phyloP scores from a whole-genome alignment of 768 basidiomycete species.

The Leccinellum luteum region DNA sequence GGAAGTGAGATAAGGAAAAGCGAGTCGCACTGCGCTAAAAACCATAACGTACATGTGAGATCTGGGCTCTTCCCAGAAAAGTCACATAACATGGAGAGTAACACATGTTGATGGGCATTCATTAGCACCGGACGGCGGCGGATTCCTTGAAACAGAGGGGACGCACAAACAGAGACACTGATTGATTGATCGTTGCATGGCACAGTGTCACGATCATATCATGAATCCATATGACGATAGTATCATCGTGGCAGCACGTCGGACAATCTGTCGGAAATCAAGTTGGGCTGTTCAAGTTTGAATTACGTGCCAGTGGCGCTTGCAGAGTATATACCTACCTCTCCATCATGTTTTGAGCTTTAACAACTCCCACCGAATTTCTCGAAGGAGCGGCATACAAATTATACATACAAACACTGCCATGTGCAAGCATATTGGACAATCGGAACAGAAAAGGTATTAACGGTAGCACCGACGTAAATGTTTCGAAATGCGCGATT shows the following conservation, averaged over 20 bases:
- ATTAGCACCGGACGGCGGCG: not conserved
- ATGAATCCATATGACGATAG: not conserved
- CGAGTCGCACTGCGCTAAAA: not conserved
- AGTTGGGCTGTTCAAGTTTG: too few relatives aligned
- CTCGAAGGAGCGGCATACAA: not conserved
- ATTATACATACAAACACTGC: not conserved
- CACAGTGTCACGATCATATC: not conserved
- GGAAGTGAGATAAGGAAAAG: conserved; percentile 6
- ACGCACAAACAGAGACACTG: not conserved
- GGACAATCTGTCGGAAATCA: not conserved
- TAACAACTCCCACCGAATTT: not conserved
- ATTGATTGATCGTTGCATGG: not conserved
- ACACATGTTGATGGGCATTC: not conserved
- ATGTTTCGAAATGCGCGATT: too few relatives aligned
- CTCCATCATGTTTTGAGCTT: not conserved
- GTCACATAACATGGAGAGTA: conserved; percentile 2
- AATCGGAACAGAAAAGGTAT: not conserved
- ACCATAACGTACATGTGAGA: not conserved
- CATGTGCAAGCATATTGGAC: not conserved
- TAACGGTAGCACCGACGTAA: not conserved
- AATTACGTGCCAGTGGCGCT: too few relatives aligned
- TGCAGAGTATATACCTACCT: too few relatives aligned
- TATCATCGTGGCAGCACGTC: not conserved
- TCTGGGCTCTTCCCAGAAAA: not conserved
- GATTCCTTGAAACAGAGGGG: not conserved